Base-by-base conservation (phyloP, 176 grass and related monocot species). In the Pharus latifolius region DNA sequence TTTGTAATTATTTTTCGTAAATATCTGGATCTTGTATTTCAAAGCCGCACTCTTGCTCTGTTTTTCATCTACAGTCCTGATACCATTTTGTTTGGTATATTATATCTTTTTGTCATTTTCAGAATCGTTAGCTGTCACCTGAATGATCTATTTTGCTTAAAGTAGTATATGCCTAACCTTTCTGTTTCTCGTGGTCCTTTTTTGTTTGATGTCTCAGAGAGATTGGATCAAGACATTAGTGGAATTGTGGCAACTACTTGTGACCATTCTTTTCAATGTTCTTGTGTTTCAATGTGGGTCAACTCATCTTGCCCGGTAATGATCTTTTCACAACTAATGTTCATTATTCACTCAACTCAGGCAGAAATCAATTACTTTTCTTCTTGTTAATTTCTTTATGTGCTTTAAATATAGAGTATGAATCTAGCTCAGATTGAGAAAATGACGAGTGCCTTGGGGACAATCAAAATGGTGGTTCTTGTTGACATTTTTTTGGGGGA, bases 211-310 rank as follows among this genome's bases (percentile, higher is more conserved):
- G 38, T 49, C 65, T 25, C 70, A 98, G 95, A 98, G 83, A 85
- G 90, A 70, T 84, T 98, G 78, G 95, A 98, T 72, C 87, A 94
- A 81, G 95, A 98, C 56, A 98, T 93, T 25, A 98, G 90, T 44
- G 95, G 95, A 49, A 98, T 98, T 83, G 54, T 81, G 56, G 87
- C 87, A 67, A 94, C 95, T 41, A 93, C 87, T n/a, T 98, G 95
- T 68, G 95, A 98, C 32, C 95, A 98, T 63, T 98, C 90, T 16
- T 98, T 98, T 73, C 90, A 91, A 29, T 98, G 90, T 63, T 92
- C 90, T 26, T 94, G 95, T 0, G 87, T 93, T 73, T 93, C 90
- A 49, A 85, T 88, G 75, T 98, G 89, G 90, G 79, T 76, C 42
- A 98, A 85, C 66, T 91, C 95, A 61, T 98, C 90, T 63, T 98